Percentiles rank a stretch among this genome's conserved stretches.
phyloP scores from a whole-genome alignment of 2,329 filamentous ascomycete species.

The Fusarium verrucosum region DNA sequence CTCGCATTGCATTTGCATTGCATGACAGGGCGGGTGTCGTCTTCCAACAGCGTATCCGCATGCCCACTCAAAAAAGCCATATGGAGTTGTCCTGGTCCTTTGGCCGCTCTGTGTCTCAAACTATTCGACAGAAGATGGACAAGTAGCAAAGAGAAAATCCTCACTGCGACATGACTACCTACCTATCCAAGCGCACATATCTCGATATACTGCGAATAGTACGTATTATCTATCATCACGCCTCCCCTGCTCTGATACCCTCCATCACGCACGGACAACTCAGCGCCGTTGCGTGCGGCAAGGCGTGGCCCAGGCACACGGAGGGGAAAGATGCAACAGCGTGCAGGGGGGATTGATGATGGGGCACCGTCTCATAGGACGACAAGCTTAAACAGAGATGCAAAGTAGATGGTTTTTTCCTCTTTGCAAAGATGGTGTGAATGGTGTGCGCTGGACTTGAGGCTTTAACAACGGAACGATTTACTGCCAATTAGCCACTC shows the following conservation, averaged over 20 bases:
- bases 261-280: constrained; percentile 49
- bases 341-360: constrained; percentile 51
- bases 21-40: constrained; percentile 33
- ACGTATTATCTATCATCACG: constrained; percentile 21
- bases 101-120: background rate
- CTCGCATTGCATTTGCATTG: constrained; percentile 37
- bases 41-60: constrained; percentile 27
- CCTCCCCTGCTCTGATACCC: constrained; percentile 38
- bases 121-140: constrained; percentile 9
- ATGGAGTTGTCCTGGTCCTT: constrained; percentile 3
- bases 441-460: constrained; percentile 22
- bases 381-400: constrained; percentile 25
- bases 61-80: constrained; percentile 20
- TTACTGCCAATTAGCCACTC: constrained; percentile 28
- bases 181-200: constrained; percentile 34
- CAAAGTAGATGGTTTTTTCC: constrained; percentile 26
- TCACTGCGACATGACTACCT: constrained; percentile 20
- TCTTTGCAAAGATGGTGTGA: constrained; percentile 29
- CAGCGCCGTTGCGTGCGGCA: constrained; percentile 40
- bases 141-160: constrained; percentile 14
- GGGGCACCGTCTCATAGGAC: constrained; percentile 56
- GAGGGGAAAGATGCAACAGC: constrained; percentile 31
- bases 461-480: constrained; percentile 8
- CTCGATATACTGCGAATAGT: constrained; percentile 6
- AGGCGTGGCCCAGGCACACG: constrained; percentile 40